Percentiles rank a stretch among this genome's conserved stretches.
Conservation (phyloP, 2,329 filamentous ascomycete species). For the Botryotinia globosa region DNA sequence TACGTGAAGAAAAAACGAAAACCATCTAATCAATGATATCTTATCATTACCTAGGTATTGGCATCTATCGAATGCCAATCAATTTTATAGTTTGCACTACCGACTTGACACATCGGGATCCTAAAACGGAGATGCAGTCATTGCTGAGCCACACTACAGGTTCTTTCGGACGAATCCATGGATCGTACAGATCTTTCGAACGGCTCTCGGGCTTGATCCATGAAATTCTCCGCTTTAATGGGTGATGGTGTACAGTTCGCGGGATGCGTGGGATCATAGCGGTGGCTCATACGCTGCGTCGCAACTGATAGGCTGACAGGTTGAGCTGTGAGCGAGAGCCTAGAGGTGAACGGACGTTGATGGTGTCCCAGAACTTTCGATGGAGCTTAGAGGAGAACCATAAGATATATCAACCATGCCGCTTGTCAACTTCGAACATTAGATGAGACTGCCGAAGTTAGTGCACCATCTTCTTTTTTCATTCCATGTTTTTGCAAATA, state of each 20-base stretch:
- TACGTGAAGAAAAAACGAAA: not conserved
- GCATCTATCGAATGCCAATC: not conserved
- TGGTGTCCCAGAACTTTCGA: not conserved
- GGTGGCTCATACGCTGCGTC: not conserved
- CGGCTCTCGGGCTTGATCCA: not conserved
- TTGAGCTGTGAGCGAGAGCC: not conserved
- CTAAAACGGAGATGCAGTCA: not conserved
- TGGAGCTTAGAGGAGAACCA: not conserved
- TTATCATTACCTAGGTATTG: slow-evolving; percentile 4
- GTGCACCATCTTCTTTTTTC: not conserved
- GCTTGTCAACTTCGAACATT: not conserved
- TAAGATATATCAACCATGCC: not conserved
- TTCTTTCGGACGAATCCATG: not conserved
- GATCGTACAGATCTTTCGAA: not conserved
- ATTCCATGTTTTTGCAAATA: not conserved
- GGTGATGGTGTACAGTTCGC: slow-evolving; percentile 1
- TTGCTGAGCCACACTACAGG: slow-evolving; percentile 6
- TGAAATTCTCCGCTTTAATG: not conserved
- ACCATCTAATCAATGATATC: not conserved
- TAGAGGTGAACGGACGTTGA: not conserved
- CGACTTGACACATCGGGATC: not conserved
- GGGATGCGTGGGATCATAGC: not conserved
- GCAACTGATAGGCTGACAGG: not conserved
- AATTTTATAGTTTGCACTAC: not conserved
- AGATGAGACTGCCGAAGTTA: not conserved